Base-by-base conservation (phyloP, 1,284 basidiomycete species). In the Trametes polyzona region DNA sequence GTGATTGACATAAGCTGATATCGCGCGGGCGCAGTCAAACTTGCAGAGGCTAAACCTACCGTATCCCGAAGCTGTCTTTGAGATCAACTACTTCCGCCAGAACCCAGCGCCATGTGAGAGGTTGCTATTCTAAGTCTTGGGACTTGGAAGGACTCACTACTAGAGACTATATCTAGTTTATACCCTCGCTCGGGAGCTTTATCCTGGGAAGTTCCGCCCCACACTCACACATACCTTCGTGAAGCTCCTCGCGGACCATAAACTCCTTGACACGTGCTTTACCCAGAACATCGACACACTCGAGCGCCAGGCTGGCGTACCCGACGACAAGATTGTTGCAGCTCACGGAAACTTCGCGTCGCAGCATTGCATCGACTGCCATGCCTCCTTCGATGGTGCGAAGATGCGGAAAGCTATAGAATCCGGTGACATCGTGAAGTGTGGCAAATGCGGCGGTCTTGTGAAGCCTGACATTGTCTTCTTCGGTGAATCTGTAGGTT, bases 391-490 rank as follows among this genome's bases (percentile, higher is more conserved):
- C 62, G 83, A 87, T 44, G 82, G 81, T 44, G 82, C 84, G n/a
- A 84, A 86, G 68, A 88, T 96, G 76, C 81, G 80, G 67, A 71
- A 77, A 11, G 79, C 82, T 7, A 81, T 94, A 27, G 70, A 78
- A 50, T 69, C 75, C 24, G 84, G 84, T 29, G 71, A 81, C 55
- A 84, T 92, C 32, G 86, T 92, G 6, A 76, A 74, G 42, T 95
- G 93, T 70, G 75, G 78, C 51, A 61, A 67, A 8, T 94, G 92
- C 66, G 75, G 74, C 0, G 92, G 91, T 0, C 76, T 93, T 32
- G 88, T 95, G 35, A 96, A 96, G 73, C 95, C 94, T 4, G 90
- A 96, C 67, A 96, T 96, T 44, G 92, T 96, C n/a, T 96, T 97
- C 75, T 96, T 96, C 68, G 95, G 95, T 44, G 95, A 96, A 74